phyloP scores from a whole-genome alignment of 2,329 filamentous ascomycete species.

The Colletotrichum sp. region DNA sequence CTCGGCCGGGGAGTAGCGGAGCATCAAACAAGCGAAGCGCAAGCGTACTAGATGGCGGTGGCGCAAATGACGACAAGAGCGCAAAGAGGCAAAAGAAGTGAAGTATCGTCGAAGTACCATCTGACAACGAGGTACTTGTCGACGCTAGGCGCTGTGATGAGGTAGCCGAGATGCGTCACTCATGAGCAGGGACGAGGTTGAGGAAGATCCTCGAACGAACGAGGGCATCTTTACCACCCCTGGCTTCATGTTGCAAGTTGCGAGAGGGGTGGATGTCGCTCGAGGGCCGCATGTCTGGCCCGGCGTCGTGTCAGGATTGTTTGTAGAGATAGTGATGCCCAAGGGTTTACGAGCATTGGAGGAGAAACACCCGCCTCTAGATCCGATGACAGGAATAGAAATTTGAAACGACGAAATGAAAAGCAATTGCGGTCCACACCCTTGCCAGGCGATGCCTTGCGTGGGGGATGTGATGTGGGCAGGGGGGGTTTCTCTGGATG shows the following conservation, averaged over 20 bases:
- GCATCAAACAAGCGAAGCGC: conserved; percentile 77
- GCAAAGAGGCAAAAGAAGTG: conserved; percentile 63
- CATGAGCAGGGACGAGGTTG: not conserved
- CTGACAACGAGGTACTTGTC: conserved; percentile 11
- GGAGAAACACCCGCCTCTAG: not conserved
- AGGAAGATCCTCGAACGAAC: not conserved
- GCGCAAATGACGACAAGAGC: conserved; percentile 65
- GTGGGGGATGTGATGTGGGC: not conserved
- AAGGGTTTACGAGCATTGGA: not conserved
- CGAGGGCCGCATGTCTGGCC: not conserved
- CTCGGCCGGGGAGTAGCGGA: conserved; percentile 42
- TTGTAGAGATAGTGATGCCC: not conserved
- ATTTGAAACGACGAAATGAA: conserved; percentile 1
- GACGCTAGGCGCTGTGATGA: conserved; percentile 19
- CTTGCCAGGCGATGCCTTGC: not conserved
- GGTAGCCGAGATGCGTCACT: not conserved
- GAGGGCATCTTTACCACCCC: not conserved
- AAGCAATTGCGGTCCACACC: not conserved
- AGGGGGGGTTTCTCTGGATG: not conserved
- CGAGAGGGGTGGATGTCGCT: not conserved
- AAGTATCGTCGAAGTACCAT: conserved; percentile 29
- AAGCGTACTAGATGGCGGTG: conserved; percentile 70
- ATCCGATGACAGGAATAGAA: not conserved
- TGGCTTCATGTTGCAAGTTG: not conserved
- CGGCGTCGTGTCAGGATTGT: not conserved